Base-by-base conservation (phyloP, 345 rosid genomes). In the Salix brachista region DNA sequence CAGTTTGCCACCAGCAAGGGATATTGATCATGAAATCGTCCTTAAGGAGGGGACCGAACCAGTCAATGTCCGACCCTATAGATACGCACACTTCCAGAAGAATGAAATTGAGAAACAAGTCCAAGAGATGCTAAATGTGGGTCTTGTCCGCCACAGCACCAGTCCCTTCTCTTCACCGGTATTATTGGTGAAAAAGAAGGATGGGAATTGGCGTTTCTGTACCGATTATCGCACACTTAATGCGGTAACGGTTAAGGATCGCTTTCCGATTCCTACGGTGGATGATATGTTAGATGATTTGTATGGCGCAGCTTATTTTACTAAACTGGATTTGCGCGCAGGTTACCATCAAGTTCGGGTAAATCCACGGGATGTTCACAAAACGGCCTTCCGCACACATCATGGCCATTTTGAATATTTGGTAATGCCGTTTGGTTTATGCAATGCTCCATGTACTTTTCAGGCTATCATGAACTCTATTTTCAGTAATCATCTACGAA, bases 61-160 rank as follows among this genome's bases (percentile, higher is more conserved):
- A 19, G 50, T 64, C 7, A 75, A 75, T 52, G 65, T 66, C 19
- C 12, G 71, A 1, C 78, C 78, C 0, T 75, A 75, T 30, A 10
- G 64, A 8, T 75, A 75, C 17, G 65, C 32, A 13, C 3, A 75
- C 23, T 75, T 19, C 12, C 48, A 12, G 48, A 44, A 44, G 48
- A 44, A 44, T 4, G 16, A 44, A 0, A 44, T 44, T 44, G n/a
- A 48, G 28, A 54, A 75, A 30, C 23, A 67, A 11, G 10, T 18
- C 28, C 52, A 75, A 32, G 7, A 23, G 18, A 67, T 42, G 65
- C 0, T 66, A 13, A 14, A 0, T 30, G 52, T 42, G n/a, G 1
- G 36, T 44, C 26, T 62, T 66, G 14, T 61, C 66, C 4, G 39
- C 46, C 78, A 71, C n/a, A 75, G 4, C 64, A 65, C 46, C 30